These are phyloP conservation scores for Rhodotorula sphaerocarpa DNA, from an alignment of 768 basidiomycete genomes.

Conservation along the genomic window DNA sequence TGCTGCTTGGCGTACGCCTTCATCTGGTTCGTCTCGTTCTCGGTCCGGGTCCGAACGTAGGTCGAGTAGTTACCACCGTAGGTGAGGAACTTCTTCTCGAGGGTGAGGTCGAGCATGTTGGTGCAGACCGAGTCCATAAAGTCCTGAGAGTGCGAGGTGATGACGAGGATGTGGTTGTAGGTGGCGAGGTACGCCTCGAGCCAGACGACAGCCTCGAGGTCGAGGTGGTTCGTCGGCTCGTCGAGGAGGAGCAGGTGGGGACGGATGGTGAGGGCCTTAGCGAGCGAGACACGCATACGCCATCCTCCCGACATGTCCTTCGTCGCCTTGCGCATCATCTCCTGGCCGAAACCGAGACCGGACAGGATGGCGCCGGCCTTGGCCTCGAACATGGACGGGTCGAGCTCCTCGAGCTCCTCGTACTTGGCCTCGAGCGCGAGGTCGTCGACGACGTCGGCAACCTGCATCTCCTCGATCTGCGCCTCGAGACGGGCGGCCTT, in stretches of 20 bases:
- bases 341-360: conserved; percentile 80
- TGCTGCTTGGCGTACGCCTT: conserved; percentile 98
- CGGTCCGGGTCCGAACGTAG: conserved; percentile 89
- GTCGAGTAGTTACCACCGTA: conserved; percentile 94
- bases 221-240: conserved; percentile 53
- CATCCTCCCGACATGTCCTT: conserved; percentile 99
- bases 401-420: conserved; percentile 94
- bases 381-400: conserved; percentile 87
- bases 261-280: conserved; percentile 89
- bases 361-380: conserved; percentile 95
- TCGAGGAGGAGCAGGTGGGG: conserved; percentile 91
- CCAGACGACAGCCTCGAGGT: conserved; percentile 97
- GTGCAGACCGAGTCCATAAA: conserved; percentile 97
- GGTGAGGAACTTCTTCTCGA: conserved; percentile 63
- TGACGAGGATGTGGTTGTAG: conserved; percentile 96
- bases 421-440: conserved; percentile 76
- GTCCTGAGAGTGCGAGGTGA: conserved; percentile 97
- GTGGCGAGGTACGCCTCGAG: conserved; percentile 94
- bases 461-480: conserved; percentile 82
- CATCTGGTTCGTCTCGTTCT: conserved; percentile 99
- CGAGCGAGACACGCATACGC: conserved; percentile 97
- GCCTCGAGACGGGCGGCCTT: conserved; percentile 91
- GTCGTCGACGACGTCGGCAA: conserved; percentile 85
- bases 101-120: conserved; percentile 91
- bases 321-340: conserved; percentile 93